phyloP scores from a whole-genome alignment of 1,139 yeast genomes.

The Geotrichum restrictum region DNA sequence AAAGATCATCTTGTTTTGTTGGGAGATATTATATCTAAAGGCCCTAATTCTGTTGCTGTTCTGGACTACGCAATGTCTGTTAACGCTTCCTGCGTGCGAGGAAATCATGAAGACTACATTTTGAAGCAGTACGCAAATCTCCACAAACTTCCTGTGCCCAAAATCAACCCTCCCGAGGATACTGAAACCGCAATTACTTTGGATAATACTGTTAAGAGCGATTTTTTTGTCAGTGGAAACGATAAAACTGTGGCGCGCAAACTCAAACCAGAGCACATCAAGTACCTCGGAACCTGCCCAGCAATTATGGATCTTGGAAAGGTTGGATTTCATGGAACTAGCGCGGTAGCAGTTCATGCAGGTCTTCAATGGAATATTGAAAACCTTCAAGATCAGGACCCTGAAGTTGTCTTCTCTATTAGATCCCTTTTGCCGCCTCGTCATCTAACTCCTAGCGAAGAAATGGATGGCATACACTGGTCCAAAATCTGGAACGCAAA shows the following conservation, averaged over 20 bases:
- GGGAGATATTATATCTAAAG: conserved; percentile 86
- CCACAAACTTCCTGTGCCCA: conserved; percentile 46
- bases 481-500: conserved; percentile 57
- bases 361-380: conserved; percentile 64
- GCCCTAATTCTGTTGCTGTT: conserved; percentile 71
- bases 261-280: conserved; percentile 57
- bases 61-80: conserved; percentile 56
- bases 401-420: conserved; percentile 58
- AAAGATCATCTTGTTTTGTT: conserved; percentile 62
- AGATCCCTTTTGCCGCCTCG: conserved; percentile 58
- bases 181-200: neutral
- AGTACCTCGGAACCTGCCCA: conserved; percentile 57
- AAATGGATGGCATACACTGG: conserved; percentile 55
- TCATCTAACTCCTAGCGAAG: conserved; percentile 52
- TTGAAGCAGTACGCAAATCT: conserved; percentile 56
- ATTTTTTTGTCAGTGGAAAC: neutral
- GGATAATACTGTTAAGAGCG: neutral
- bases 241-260: conserved; percentile 59
- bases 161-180: conserved; percentile 23
- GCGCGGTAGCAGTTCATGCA: conserved; percentile 74
- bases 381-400: conserved; percentile 53
- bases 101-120: conserved; percentile 79
- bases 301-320: conserved; percentile 60
- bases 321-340: conserved; percentile 46
- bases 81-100: conserved; percentile 69